Base-by-base conservation (phyloP, 331 rosid genomes). In the Dryas integrifolia region DNA sequence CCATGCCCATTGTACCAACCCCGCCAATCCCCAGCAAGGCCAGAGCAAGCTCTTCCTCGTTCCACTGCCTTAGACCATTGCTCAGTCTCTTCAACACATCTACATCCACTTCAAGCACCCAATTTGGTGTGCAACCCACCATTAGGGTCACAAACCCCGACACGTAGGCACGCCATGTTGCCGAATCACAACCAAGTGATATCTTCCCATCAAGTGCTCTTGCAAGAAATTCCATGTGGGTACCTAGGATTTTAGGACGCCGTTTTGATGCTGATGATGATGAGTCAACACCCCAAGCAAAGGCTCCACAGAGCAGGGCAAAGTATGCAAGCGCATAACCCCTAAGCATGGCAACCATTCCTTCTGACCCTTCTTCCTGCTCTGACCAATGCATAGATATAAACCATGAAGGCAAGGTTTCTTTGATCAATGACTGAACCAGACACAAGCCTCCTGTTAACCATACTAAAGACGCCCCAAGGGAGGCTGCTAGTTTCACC, bases 361-460 rank as follows among this genome's bases (percentile, higher is more conserved):
- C 87, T 77, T 78, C 85, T 43, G 82, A 73, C 24, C 82, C 83
- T 69, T 69, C 70, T 70, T 80, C 83, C 41, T 80, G 75, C 57
- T 81, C 80, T 3, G 81, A 75, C 64, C 86, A 50, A 46, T 86
- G 86, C 65, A 61, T 79, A 3, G 90, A 83, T 78, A 86, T 83
- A 73, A 86, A 86, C 90, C 86, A 86, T 70, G 90, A 86, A 65
- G 88, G 90, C 81, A 86, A 68, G 18, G 88, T 83, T 70, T 86
- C 90, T 63, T 78, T 83, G 67, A 86, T 72, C 69, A 86, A 70
- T 49, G 88, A 78, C 65, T 86, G 90, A 68, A 86, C 88, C 47
- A 86, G 56, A 70, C 79, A 63, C 55, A 81, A 70, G 49, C 88
- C 88, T 18, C 90, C 88, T 1, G 88, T 81, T 40, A 86, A 73